Evolutionary conservation across 75 land plant genomes (phyloP).

Genomic region (Pinus albicaulis): DNA sequence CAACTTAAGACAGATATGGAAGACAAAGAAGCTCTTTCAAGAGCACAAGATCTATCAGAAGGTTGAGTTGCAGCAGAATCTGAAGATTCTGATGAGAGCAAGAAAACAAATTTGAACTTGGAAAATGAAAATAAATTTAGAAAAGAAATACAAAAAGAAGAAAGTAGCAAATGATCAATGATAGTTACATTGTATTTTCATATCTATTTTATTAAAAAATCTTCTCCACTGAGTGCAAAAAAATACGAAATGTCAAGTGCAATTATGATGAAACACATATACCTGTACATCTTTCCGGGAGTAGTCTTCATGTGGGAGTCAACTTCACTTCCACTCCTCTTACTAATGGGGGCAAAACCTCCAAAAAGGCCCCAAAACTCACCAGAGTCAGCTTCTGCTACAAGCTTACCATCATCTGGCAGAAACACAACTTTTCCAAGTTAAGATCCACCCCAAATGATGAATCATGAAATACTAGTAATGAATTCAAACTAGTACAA

Average conservation of each 20-base stretch:
- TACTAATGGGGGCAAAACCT: conserved; percentile 92
- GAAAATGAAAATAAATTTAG: too few species aligned
- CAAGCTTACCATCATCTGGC: conserved; percentile 96
- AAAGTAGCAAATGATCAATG: too few species aligned
- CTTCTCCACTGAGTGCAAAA: too few species aligned
- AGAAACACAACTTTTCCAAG: conserved; percentile 45
- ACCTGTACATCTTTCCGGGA: conserved; percentile 80
- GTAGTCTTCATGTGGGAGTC: conserved; percentile 42
- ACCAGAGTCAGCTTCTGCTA: conserved; percentile 90
- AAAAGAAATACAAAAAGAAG: too few species aligned
- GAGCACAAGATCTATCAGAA: too few species aligned
- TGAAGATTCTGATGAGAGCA: too few species aligned
- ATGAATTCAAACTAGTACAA: background rate
- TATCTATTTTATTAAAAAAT: too few species aligned
- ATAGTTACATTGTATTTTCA: too few species aligned
- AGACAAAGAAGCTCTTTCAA: too few species aligned
- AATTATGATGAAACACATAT: conserved; percentile 5
- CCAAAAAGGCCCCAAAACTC: conserved; percentile 97
- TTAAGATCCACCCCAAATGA: background rate
- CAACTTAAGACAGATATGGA: too few species aligned
- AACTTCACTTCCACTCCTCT: conserved; percentile 67
- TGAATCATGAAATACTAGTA: conserved; percentile 44
- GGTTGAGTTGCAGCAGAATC: too few species aligned
- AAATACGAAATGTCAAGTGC: background rate
- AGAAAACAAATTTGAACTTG: too few species aligned